A percentile compares a stretch with the other conserved stretches of the same genome.
Evolutionary conservation across 495 filamentous ascomycete species (phyloP).

Genomic region (Aspergillus hancockii): DNA sequence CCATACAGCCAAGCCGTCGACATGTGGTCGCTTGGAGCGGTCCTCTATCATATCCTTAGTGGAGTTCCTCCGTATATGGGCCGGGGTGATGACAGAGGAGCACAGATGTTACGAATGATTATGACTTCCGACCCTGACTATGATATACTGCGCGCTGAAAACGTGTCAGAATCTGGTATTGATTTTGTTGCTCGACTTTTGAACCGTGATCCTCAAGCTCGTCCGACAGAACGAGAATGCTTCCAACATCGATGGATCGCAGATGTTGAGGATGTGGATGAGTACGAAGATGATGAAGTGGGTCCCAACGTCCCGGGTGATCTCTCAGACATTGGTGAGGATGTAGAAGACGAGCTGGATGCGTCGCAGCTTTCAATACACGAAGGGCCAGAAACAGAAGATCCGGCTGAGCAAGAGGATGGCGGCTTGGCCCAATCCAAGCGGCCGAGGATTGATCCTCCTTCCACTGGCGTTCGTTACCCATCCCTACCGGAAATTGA

Average conservation of each 20-base stretch:
- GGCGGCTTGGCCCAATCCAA: conserved; percentile 42
- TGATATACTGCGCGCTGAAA: conserved; percentile 51
- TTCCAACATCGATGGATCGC: conserved; percentile 69
- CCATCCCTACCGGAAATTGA: conserved; percentile 47
- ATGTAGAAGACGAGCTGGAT: conserved; percentile 48
- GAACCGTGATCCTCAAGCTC: conserved; percentile 64
- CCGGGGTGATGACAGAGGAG: conserved; percentile 53
- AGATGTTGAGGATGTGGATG: conserved; percentile 40
- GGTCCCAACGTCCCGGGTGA: conserved; percentile 47
- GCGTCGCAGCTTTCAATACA: conserved; percentile 65
- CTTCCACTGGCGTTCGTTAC: conserved; percentile 38
- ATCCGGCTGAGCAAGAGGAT: conserved; percentile 24
- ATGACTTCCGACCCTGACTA: conserved; percentile 71
- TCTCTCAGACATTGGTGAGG: conserved; percentile 47
- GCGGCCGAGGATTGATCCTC: conserved; percentile 34
- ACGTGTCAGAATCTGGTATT: conserved; percentile 64
- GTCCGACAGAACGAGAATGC: conserved; percentile 65
- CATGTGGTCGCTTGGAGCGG: conserved; percentile 91
- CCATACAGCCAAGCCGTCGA: conserved; percentile 89
- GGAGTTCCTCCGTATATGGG: conserved; percentile 77
- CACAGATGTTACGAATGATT: conserved; percentile 75
- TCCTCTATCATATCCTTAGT: conserved; percentile 79
- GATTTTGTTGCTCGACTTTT: conserved; percentile 78
- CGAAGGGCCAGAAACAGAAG: conserved; percentile 40
- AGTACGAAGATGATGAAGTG: conserved; percentile 50